Evolutionary conservation across 2,329 filamentous ascomycete genomes (phyloP), one percentile per base, ranked within the genome.

Genomic region (Hypomyces perniciosus): DNA sequence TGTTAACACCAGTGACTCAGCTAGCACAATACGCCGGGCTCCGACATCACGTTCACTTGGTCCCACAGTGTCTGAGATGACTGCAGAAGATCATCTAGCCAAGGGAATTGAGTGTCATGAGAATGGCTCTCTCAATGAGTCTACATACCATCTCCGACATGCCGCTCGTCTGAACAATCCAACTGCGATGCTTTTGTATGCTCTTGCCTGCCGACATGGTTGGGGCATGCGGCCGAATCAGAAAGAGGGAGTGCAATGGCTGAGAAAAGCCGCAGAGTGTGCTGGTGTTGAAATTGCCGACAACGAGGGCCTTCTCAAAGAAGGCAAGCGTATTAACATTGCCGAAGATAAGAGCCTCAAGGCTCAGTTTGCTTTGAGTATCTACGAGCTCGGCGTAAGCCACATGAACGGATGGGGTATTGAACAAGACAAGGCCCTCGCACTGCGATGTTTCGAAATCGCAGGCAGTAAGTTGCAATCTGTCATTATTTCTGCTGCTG

Each of bases 381-480:
- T 97, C 48, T 99, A 99, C 61, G 93, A 99, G 71, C 77, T 99
- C 27, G 93, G 93, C 4, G 90, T 96, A 28, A 95, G 90, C 65
- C 92, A 97, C 65, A 90, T 96, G 83, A 96, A 99, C 61, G 93
- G 93, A 5, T 99, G 93, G 93, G 93, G 93, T 12, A 95, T 95
- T 37, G 84, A 92, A 59, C 90, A 95, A 68, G 93, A 99, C 65
- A 95, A 93, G 66, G 72, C 80, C 5, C 78, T 97, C 53, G 93
- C 90, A 0, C 70, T 99, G 61, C 81, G 90, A 48, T 99, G 93
- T 66, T 99, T 96, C 65, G 93, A 99, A 68, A 96, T 97, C 60
- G 93, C 93, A 39, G 92, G 89, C 47, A 86, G 82, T 85, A 72
- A 75, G 82, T 77, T 31, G 10, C 29, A 20, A 27, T 2, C 8